These are phyloP conservation scores for Tetrahymena borealis DNA, from an alignment of 73 alveolate species.

Conservation along the genomic window DNA sequence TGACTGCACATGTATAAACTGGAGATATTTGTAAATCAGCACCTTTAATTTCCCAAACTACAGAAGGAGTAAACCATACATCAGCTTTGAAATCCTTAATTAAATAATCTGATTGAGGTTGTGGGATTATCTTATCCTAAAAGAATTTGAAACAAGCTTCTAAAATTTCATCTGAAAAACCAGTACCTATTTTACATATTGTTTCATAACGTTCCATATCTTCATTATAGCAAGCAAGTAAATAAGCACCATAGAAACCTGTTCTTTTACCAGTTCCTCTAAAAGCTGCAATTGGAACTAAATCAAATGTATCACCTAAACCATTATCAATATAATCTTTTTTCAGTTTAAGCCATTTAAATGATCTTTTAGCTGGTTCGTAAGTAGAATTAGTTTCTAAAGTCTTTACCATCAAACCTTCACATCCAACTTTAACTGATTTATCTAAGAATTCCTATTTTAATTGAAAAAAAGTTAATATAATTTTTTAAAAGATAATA, in stretches of 20 bases:
- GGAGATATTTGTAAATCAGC: slow-evolving; percentile 98
- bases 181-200: slow-evolving; percentile 94
- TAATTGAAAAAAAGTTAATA: too few relatives aligned
- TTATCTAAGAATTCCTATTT: slow-evolving; percentile 68
- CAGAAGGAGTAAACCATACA: slow-evolving; percentile 84
- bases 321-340: slow-evolving; percentile 92
- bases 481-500: too few relatives aligned
- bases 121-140: slow-evolving; percentile 4
- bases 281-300: slow-evolving; percentile 98
- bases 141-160: slow-evolving; percentile 50
- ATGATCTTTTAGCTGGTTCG: slow-evolving; percentile 98
- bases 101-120: slow-evolving; percentile 38
- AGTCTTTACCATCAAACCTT: slow-evolving; percentile 98
- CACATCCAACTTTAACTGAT: slow-evolving; percentile 88
- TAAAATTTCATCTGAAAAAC: slow-evolving; percentile 76
- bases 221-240: slow-evolving; percentile 96
- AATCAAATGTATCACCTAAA: slow-evolving; percentile 95
- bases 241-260: slow-evolving; percentile 97
- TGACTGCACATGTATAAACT: slow-evolving; percentile 89
- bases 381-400: slow-evolving; percentile 90
- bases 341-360: slow-evolving; percentile 99
- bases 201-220: slow-evolving; percentile 93
- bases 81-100: slow-evolving; percentile 77
- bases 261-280: slow-evolving; percentile 99
- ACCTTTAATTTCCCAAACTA: slow-evolving; percentile 97